phyloP scores from a whole-genome alignment of 306 rosid genomes.

The Vigna unguiculata region DNA sequence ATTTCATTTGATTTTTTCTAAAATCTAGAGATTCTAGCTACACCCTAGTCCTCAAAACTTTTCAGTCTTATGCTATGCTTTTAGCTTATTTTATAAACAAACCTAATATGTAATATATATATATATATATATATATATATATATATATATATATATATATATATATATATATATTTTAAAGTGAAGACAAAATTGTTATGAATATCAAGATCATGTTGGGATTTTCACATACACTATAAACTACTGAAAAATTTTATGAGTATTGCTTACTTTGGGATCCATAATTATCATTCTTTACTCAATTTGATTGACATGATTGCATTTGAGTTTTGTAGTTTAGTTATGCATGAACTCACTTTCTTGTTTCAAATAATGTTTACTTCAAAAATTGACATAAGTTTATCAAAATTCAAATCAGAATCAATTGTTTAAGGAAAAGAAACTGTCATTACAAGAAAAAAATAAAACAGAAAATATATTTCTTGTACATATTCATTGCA shows the following conservation, averaged over 20 bases:
- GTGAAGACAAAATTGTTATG: neutral
- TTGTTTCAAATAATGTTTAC: slow-evolving; percentile 37
- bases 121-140: no score
- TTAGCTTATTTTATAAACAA: neutral
- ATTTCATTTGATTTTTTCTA: slow-evolving; percentile 13
- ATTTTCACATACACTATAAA: no score
- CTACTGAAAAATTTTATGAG: neutral
- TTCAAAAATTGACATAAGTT: slow-evolving; percentile 1
- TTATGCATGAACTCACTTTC: slow-evolving; percentile 24
- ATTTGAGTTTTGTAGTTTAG: neutral
- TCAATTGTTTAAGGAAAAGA: no score
- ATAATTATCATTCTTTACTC: neutral
- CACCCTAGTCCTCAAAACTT: neutral
- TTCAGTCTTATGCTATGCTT: neutral
- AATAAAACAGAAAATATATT: no score
- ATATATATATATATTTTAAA: neutral
- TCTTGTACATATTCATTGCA: no score
- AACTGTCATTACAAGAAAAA: no score
- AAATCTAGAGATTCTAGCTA: neutral
- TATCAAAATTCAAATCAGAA: no score
- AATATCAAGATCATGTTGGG: neutral
- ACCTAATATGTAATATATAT: no score
- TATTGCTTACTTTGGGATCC: slow-evolving; percentile 1
- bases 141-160: no score
- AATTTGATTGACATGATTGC: slow-evolving; percentile 22